Percentiles rank a stretch among this genome's conserved stretches.
These are phyloP conservation scores for Xanthoconium stramineum DNA, from an alignment of 768 basidiomycete genomes.

Conservation along the genomic window DNA sequence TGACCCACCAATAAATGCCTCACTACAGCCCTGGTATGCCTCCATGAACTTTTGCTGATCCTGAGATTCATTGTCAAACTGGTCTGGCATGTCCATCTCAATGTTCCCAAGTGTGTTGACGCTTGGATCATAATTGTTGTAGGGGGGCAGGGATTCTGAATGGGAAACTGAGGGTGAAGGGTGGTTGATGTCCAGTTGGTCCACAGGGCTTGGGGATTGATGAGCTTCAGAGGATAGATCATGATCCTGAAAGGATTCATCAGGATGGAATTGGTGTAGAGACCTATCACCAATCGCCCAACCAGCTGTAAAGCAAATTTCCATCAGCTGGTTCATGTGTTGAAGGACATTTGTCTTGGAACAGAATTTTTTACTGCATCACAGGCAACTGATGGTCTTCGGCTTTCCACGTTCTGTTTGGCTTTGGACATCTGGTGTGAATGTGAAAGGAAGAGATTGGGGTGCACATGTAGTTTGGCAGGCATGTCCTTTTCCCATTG, in stretches of 20 bases:
- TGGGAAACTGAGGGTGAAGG: no score
- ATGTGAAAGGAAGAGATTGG: background rate
- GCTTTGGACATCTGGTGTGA: background rate
- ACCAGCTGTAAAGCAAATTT: background rate
- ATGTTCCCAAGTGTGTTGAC: background rate
- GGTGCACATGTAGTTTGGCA: no score
- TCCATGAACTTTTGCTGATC: background rate
- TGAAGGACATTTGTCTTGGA: background rate
- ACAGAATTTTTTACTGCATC: background rate
- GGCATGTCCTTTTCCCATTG: no score
- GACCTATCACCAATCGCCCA: background rate
- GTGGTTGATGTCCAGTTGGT: no score
- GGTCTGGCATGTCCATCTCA: background rate
- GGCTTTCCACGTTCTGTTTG: no score
- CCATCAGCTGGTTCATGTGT: background rate
- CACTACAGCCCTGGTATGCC: background rate
- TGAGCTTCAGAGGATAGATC: no score
- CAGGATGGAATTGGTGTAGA: background rate
- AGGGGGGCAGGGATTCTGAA: no score
- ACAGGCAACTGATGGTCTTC: no score
- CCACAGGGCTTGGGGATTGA: no score
- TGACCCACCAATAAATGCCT: background rate
- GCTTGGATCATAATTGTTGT: no score
- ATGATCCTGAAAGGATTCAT: background rate
- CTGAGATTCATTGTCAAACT: background rate